Conservation (phyloP, 2,329 filamentous ascomycete genomes). For the Dactylellina drechsleri region DNA sequence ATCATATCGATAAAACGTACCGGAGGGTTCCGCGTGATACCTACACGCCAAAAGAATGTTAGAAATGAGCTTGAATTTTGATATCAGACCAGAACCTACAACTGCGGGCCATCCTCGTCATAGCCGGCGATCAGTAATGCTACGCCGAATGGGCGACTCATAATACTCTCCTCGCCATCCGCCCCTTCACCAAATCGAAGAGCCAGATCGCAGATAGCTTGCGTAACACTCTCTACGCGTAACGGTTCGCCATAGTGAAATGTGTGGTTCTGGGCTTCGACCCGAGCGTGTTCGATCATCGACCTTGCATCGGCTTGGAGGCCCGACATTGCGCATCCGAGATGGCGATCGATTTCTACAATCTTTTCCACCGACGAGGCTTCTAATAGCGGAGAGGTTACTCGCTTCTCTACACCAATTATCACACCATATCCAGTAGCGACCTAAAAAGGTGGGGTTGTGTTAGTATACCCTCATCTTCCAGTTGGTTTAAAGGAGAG, state of each 20-base stretch:
- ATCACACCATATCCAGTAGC: slow-evolving; percentile 95
- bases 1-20: slow-evolving; percentile 98
- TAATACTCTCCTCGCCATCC: slow-evolving; percentile 97
- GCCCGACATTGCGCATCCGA: slow-evolving; percentile 98
- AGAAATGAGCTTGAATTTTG: not conserved
- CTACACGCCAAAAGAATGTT: slow-evolving; percentile 60
- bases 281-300: slow-evolving; percentile 97
- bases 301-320: slow-evolving; percentile 96
- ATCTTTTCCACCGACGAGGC: slow-evolving; percentile 99
- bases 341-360: slow-evolving; percentile 98
- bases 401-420: slow-evolving; percentile 97
- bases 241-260: slow-evolving; percentile 98
- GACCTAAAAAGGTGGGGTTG: slow-evolving; percentile 65
- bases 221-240: slow-evolving; percentile 95
- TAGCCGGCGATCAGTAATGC: slow-evolving; percentile 95
- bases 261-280: slow-evolving; percentile 94
- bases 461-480: slow-evolving; percentile 1
- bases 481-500: not conserved
- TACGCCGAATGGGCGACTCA: slow-evolving; percentile 96
- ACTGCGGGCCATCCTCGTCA: slow-evolving; percentile 93
- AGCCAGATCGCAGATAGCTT: slow-evolving; percentile 97
- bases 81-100: slow-evolving; percentile 67
- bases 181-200: slow-evolving; percentile 96
- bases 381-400: slow-evolving; percentile 96
- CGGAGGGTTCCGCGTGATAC: slow-evolving; percentile 97